Conservation (phyloP, 2,329 filamentous ascomycete genomes). For the Pseudogymnoascus sp. region DNA sequence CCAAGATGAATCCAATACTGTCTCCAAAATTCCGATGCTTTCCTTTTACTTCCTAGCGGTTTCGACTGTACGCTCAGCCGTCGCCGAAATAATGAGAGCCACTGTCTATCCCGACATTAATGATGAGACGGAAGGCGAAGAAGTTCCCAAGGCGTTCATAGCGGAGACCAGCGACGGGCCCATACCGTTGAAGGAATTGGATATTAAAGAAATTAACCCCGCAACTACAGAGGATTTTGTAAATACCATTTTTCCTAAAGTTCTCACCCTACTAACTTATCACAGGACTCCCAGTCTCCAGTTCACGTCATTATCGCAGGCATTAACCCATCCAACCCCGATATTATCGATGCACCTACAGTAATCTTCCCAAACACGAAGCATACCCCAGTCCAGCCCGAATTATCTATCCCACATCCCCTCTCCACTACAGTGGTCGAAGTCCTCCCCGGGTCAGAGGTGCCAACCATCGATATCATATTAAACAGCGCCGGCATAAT, state of each 20-base stretch:
- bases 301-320: not conserved
- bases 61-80: not conserved
- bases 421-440: not conserved
- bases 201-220: not conserved
- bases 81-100: not conserved
- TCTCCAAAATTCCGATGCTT: not conserved
- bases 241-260: not conserved
- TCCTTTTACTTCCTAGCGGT: too few relatives aligned
- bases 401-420: not conserved
- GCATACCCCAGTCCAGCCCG: not conserved
- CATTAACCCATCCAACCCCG: constrained; percentile 16
- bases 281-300: not conserved
- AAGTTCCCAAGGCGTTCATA: not conserved
- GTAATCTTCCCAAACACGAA: not conserved
- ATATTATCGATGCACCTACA: not conserved
- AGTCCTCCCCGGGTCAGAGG: not conserved
- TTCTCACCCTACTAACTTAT: not conserved
- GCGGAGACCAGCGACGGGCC: not conserved
- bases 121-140: not conserved
- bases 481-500: not conserved
- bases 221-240: not conserved
- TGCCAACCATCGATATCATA: not conserved
- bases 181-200: not conserved
- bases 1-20: not conserved
- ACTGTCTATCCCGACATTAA: not conserved